These are phyloP conservation scores for Crithidia acanthocephali DNA, from an alignment of 208 protist species.

Conservation along the genomic window DNA sequence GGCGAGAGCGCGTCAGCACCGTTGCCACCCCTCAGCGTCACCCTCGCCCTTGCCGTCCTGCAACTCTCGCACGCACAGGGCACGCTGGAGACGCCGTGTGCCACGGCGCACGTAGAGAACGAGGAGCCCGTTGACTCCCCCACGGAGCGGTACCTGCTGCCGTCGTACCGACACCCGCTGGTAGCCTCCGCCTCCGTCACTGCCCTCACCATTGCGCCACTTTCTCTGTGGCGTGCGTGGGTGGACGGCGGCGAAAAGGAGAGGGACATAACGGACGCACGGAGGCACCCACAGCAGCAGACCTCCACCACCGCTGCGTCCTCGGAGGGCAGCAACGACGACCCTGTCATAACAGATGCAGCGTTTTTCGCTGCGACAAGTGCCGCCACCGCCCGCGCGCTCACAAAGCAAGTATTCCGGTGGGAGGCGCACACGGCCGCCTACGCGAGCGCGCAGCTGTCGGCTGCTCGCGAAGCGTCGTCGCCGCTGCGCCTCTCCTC, in stretches of 20 bases:
- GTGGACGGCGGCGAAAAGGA: background rate
- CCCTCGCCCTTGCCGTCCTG: constrained; percentile 5
- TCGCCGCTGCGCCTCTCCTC: background rate
- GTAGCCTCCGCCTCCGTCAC: background rate
- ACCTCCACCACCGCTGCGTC: background rate
- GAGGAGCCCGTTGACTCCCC: background rate
- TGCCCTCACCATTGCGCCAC: constrained; percentile 15
- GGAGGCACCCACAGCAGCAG: background rate
- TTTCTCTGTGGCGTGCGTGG: constrained; percentile 24
- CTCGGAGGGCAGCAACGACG: too few species aligned
- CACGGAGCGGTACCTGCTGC: background rate
- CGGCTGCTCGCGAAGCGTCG: background rate
- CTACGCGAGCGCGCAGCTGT: constrained; percentile 19
- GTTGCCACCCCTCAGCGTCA: constrained; percentile 10
- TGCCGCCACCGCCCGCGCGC: constrained; percentile 6
- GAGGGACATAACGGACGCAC: background rate
- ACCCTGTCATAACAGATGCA: too few species aligned
- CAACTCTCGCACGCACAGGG: constrained; percentile 3
- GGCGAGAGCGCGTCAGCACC: background rate
- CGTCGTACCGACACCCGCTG: background rate
- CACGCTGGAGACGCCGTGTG: background rate
- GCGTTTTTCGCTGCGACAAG: constrained; percentile 12
- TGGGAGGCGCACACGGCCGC: constrained; percentile 28
- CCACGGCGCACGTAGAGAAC: background rate
- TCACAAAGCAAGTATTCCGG: constrained; percentile 21